These are phyloP conservation scores for Dictyostelium capitatum DNA, from an alignment of 78 protist species.

Conservation along the genomic window DNA sequence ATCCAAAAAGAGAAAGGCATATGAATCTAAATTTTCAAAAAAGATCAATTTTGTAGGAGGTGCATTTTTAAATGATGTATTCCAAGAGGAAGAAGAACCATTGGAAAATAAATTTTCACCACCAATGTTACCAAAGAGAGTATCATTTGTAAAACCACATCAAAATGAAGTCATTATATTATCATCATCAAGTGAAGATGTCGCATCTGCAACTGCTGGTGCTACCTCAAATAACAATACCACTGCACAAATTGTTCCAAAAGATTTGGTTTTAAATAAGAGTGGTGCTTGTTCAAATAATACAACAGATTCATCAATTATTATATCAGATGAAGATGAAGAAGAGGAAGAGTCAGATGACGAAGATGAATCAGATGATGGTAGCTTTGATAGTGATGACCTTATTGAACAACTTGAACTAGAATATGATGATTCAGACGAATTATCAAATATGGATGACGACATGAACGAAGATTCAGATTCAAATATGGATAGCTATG, in stretches of 20 bases:
- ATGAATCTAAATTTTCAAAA: slow-evolving; percentile 5
- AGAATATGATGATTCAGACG: background rate
- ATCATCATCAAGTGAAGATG: slow-evolving; percentile 19
- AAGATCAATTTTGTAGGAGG: background rate
- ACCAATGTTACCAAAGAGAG: slow-evolving; percentile 41
- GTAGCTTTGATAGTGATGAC: background rate
- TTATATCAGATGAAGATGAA: background rate
- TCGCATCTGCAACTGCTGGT: background rate
- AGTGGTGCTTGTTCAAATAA: background rate
- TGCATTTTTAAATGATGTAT: background rate
- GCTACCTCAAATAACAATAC: background rate
- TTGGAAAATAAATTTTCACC: slow-evolving; percentile 12
- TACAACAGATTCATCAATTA: background rate
- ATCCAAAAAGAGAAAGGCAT: background rate
- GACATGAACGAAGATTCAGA: background rate
- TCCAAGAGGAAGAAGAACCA: background rate
- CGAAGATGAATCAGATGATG: background rate
- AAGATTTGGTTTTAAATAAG: background rate
- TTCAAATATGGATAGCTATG: background rate
- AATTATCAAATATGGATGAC: background rate
- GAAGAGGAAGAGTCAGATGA: background rate
- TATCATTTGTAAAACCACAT: slow-evolving; percentile 45
- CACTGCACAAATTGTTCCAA: background rate
- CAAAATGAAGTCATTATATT: slow-evolving; percentile 55
- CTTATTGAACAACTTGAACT: background rate